Conservation (phyloP, 1,139 yeast genomes). For the Protomyces pachydermus region DNA sequence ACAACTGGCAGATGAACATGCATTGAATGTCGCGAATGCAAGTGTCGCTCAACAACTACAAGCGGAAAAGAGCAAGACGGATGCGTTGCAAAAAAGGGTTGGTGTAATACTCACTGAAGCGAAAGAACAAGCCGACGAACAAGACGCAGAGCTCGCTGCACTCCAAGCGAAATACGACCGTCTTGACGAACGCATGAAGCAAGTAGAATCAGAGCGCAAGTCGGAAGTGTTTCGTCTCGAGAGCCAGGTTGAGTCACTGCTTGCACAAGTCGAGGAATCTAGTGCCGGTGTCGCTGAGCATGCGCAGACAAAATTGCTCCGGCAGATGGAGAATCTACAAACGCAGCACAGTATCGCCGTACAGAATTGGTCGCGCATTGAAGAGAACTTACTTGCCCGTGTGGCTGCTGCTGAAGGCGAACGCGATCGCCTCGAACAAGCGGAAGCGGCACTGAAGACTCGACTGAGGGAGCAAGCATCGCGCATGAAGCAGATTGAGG, state of each 20-base stretch:
- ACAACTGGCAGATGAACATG: constrained; percentile 28
- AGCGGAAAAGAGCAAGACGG: constrained; percentile 25
- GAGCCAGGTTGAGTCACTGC: constrained; percentile 44
- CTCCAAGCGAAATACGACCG: constrained; percentile 32
- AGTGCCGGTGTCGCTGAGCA: constrained; percentile 35
- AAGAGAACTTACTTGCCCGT: constrained; percentile 49
- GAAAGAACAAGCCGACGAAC: constrained; percentile 31
- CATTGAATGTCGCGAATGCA: constrained; percentile 26
- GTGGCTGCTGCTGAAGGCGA: constrained; percentile 46
- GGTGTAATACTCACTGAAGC: constrained; percentile 33
- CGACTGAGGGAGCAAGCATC: constrained; percentile 38
- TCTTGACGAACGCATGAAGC: constrained; percentile 28
- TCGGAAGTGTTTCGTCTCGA: constrained; percentile 41
- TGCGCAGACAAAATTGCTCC: constrained; percentile 39
- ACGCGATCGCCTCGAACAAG: constrained; percentile 31
- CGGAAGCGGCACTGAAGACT: constrained; percentile 36
- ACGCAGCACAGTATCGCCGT: constrained; percentile 62
- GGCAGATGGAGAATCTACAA: constrained; percentile 54
- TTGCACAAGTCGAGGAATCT: constrained; percentile 44
- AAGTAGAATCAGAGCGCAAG: constrained; percentile 34
- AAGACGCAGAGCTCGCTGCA: constrained; percentile 29
- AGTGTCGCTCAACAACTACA: constrained; percentile 17
- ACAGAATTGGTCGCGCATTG: constrained; percentile 62
- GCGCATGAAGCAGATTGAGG: constrained; percentile 30
- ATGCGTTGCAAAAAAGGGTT: constrained; percentile 34